phyloP scores from a whole-genome alignment of 2,329 filamentous ascomycete genomes.

The Colletotrichum lupini region DNA sequence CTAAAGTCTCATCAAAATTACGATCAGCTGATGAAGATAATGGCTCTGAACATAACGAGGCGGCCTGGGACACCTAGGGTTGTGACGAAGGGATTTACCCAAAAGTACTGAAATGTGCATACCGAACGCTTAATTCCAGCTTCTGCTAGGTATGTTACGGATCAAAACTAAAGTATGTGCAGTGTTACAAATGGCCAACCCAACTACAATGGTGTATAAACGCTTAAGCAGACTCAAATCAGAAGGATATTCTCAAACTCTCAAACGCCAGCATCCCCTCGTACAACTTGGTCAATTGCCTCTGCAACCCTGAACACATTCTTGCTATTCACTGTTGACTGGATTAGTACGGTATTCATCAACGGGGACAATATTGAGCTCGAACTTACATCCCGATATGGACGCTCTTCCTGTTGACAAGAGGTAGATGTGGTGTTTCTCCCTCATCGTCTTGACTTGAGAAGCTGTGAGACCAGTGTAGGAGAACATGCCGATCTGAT shows the following conservation, averaged over 20 bases:
- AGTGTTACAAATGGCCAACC: background rate
- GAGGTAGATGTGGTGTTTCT: slow-evolving; percentile 3
- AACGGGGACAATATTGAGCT: background rate
- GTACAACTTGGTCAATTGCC: background rate
- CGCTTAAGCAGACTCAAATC: background rate
- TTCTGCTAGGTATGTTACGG: background rate
- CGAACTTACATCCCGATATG: background rate
- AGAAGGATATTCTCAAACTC: background rate
- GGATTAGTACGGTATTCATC: background rate
- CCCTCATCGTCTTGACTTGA: background rate
- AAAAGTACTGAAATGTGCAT: background rate
- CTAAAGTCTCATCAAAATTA: no score
- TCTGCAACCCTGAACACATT: background rate
- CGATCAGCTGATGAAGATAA: no score
- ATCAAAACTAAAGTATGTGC: background rate
- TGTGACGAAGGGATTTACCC: no score
- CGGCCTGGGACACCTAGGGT: no score
- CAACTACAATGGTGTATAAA: background rate
- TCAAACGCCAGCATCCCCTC: background rate
- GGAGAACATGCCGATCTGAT: slow-evolving; percentile 49
- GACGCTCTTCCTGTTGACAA: background rate
- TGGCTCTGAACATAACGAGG: no score
- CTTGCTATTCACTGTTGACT: background rate
- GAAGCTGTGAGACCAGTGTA: slow-evolving; percentile 55
- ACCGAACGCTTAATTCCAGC: background rate